Conservation (phyloP, 73 alveolate genomes). For the Breviolum minutum region DNA sequence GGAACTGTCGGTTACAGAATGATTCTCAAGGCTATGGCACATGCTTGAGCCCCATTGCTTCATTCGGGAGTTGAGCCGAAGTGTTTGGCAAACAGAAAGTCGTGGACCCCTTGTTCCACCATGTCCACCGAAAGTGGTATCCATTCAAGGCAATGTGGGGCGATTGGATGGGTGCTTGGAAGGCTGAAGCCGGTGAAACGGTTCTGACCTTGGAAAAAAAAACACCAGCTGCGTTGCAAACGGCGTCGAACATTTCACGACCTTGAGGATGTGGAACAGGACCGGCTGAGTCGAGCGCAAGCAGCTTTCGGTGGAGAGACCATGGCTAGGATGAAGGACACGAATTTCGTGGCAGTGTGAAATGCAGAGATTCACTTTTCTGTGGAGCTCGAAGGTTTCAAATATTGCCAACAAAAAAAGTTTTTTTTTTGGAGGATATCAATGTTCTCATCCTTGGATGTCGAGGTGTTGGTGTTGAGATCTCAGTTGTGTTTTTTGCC, state of each 20-base stretch:
- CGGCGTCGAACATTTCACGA: not conserved
- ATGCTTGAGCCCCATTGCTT: too few relatives aligned
- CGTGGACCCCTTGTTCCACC: too few relatives aligned
- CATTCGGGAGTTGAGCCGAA: too few relatives aligned
- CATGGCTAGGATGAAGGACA: constrained; percentile 54
- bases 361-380: too few relatives aligned
- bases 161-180: constrained; percentile 95
- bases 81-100: too few relatives aligned
- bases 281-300: constrained; percentile 89
- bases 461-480: constrained; percentile 62
- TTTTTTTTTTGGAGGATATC: constrained; percentile 19
- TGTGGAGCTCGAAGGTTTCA: too few relatives aligned
- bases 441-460: constrained; percentile 71
- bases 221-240: not conserved
- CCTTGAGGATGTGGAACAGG: constrained; percentile 82
- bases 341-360: too few relatives aligned
- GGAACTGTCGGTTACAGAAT: too few relatives aligned
- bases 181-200: constrained; percentile 74
- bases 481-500: not conserved
- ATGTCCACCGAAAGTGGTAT: too few relatives aligned
- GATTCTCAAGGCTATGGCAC: too few relatives aligned
- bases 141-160: constrained; percentile 42
- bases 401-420: too few relatives aligned
- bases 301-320: constrained; percentile 68
- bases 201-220: not conserved